Evolutionary conservation across 1,139 yeast genomes (phyloP).

Genomic region (Sugiyamaella paludigena): DNA sequence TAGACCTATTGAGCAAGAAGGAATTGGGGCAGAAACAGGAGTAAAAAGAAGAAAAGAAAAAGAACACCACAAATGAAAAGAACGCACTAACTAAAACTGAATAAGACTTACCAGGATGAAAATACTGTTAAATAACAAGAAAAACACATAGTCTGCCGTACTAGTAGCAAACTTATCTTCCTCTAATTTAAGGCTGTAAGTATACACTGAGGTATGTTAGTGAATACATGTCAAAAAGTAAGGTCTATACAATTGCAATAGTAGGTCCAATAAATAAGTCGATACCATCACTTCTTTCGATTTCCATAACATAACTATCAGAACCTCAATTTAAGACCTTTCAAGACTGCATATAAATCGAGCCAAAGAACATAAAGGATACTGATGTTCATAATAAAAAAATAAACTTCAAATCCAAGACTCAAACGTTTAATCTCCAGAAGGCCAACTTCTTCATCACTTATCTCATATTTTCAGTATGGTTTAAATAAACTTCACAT

Average conservation of each 20-base stretch:
- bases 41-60: constrained; percentile 17
- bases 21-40: constrained; percentile 38
- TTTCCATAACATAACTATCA: too few species aligned
- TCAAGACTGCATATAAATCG: too few species aligned
- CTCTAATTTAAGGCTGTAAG: constrained; percentile 35
- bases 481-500: too few species aligned
- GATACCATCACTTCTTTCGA: too few species aligned
- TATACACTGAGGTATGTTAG: constrained; percentile 30
- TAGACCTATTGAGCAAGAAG: constrained; percentile 29
- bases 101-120: constrained; percentile 34
- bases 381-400: too few species aligned
- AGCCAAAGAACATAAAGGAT: too few species aligned
- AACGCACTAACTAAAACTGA: neutral
- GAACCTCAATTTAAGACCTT: too few species aligned
- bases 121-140: constrained; percentile 30
- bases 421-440: too few species aligned
- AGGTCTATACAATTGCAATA: constrained; percentile 2
- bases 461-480: too few species aligned
- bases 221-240: neutral
- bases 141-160: constrained; percentile 36
- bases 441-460: too few species aligned
- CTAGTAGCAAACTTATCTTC: constrained; percentile 30
- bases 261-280: too few species aligned
- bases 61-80: neutral
- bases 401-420: too few species aligned